These are phyloP conservation scores for Trapa bicornis DNA, from an alignment of 345 rosid genomes.

Conservation along the genomic window DNA sequence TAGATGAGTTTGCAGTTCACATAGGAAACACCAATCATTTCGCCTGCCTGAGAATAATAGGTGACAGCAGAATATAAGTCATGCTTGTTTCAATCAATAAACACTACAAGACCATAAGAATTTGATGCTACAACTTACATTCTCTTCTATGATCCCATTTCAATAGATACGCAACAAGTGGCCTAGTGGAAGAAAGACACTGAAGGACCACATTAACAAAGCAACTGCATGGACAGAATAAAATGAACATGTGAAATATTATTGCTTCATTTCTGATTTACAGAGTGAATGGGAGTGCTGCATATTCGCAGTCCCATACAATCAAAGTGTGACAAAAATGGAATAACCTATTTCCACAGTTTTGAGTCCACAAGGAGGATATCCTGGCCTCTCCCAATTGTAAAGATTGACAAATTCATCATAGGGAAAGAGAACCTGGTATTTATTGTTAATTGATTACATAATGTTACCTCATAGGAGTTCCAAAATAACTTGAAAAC, in stretches of 20 bases:
- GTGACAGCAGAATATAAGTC: slow-evolving; percentile 1
- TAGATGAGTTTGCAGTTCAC: slow-evolving; percentile 73
- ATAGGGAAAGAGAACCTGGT: slow-evolving; percentile 84
- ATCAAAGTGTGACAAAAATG: neutral
- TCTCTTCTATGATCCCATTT: slow-evolving; percentile 72
- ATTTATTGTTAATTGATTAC: slow-evolving; percentile 10
- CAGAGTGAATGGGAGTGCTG: neutral
- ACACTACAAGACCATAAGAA: neutral
- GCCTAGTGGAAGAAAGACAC: slow-evolving; percentile 80
- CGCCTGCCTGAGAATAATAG: slow-evolving; percentile 49
- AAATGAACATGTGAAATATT: neutral
- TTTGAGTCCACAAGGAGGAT: slow-evolving; percentile 80
- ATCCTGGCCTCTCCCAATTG: slow-evolving; percentile 50
- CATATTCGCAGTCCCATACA: neutral
- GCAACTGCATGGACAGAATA: slow-evolving; percentile 39
- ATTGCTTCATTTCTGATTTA: neutral
- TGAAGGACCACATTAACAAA: slow-evolving; percentile 90
- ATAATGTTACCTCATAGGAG: neutral
- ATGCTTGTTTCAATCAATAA: neutral
- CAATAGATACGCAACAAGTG: slow-evolving; percentile 79
- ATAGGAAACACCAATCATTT: slow-evolving; percentile 89
- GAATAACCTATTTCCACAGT: slow-evolving; percentile 89
- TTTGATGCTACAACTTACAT: slow-evolving; percentile 29
- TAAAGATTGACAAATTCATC: slow-evolving; percentile 64
- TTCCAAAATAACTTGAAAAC: neutral